Conservation (phyloP, 371 early-diverging fungal species). For the Mortierella sp. region DNA sequence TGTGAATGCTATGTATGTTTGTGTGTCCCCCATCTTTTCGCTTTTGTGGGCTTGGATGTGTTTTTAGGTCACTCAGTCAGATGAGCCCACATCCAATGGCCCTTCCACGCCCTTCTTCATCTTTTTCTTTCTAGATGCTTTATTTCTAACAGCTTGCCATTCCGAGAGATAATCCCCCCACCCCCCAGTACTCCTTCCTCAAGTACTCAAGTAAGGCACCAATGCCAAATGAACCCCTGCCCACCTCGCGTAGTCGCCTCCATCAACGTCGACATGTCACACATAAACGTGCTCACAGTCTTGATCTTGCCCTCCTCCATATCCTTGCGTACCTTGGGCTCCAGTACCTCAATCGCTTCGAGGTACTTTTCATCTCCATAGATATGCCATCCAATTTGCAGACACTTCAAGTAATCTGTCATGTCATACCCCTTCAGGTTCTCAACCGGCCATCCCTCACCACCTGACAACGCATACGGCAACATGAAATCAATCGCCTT, state of each 20-base stretch:
- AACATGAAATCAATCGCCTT: constrained; percentile 66
- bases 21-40: neutral
- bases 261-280: constrained; percentile 52
- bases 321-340: constrained; percentile 45
- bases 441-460: constrained; percentile 62
- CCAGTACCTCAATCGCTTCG: constrained; percentile 36
- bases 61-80: constrained; percentile 1
- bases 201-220: constrained; percentile 56
- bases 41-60: constrained; percentile 7
- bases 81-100: constrained; percentile 7
- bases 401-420: constrained; percentile 56
- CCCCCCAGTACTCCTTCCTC: neutral
- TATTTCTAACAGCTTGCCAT: neutral
- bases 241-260: constrained; percentile 47
- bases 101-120: neutral
- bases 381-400: constrained; percentile 63
- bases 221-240: constrained; percentile 56
- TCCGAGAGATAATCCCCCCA: constrained; percentile 3
- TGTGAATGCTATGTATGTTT: neutral
- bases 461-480: constrained; percentile 61
- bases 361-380: constrained; percentile 61
- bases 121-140: neutral
- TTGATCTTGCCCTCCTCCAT: constrained; percentile 56
- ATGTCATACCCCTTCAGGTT: constrained; percentile 57
- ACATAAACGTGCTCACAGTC: constrained; percentile 54